Percentiles rank a stretch among this genome's conserved stretches.
Conservation (phyloP, 2,329 filamentous ascomycete genomes). For the Harringtonia aguacate region DNA sequence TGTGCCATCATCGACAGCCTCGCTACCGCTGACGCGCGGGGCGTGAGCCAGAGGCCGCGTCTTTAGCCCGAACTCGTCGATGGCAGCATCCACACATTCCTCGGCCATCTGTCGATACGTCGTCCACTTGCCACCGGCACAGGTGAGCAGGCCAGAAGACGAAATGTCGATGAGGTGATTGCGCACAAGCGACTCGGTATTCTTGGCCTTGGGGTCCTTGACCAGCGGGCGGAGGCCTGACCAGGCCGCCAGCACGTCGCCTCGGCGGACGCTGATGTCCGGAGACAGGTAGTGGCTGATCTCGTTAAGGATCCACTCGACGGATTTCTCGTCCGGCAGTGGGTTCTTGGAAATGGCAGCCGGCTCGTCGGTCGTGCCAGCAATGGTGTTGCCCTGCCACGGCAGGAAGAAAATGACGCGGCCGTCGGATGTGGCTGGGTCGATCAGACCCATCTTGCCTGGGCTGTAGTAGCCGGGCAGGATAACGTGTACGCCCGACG, state of each 20-base stretch:
- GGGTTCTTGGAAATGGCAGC: slow-evolving; percentile 59
- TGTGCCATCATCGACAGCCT: slow-evolving; percentile 58
- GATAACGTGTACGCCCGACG: slow-evolving; percentile 74
- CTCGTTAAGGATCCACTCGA: slow-evolving; percentile 72
- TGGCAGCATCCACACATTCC: slow-evolving; percentile 71
- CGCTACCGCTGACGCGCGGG: slow-evolving; percentile 57
- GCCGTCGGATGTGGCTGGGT: slow-evolving; percentile 73
- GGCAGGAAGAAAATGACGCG: slow-evolving; percentile 81
- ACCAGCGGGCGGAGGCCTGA: slow-evolving; percentile 69
- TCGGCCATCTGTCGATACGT: slow-evolving; percentile 86
- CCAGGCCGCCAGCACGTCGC: slow-evolving; percentile 73
- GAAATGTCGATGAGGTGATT: slow-evolving; percentile 73
- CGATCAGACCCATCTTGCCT: slow-evolving; percentile 71
- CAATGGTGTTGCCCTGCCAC: slow-evolving; percentile 80
- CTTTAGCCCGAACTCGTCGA: slow-evolving; percentile 52
- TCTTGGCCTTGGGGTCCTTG: slow-evolving; percentile 68
- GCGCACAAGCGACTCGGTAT: slow-evolving; percentile 73
- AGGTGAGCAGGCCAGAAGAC: slow-evolving; percentile 64
- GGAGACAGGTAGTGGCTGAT: slow-evolving; percentile 66
- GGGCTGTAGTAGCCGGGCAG: slow-evolving; percentile 72
- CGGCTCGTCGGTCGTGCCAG: slow-evolving; percentile 70
- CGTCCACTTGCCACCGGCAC: slow-evolving; percentile 79
- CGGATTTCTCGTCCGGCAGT: slow-evolving; percentile 63
- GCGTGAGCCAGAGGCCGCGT: slow-evolving; percentile 30
- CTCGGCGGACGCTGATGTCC: slow-evolving; percentile 62